Conservation (phyloP, 805 yeast genomes). For the Clavispora santaluciae region DNA sequence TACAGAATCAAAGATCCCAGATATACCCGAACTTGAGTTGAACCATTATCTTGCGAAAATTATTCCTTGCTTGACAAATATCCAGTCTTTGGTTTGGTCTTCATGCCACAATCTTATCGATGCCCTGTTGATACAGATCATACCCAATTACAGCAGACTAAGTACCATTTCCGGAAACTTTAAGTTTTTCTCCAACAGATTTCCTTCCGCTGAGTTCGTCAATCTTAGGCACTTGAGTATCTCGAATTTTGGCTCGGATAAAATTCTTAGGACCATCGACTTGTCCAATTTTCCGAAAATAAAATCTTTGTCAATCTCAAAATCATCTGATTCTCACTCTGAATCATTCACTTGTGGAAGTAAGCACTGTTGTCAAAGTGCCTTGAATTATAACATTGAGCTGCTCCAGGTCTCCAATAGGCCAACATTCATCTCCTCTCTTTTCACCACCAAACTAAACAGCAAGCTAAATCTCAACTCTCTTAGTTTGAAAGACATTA, state of each 20-base stretch:
- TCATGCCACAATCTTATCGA: constrained; percentile 7
- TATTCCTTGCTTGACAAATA: constrained; percentile 6
- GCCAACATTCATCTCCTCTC: constrained; percentile 1
- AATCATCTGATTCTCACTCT: not conserved
- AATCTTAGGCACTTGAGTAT: constrained; percentile 8
- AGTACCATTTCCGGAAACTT: constrained; percentile 11
- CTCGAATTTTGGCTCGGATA: constrained; percentile 6
- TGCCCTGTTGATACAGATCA: constrained; percentile 4
- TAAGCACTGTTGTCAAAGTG: constrained; percentile 6
- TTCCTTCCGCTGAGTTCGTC: not conserved
- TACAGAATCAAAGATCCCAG: constrained; percentile 10
- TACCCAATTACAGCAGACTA: constrained; percentile 7
- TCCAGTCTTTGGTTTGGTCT: constrained; percentile 11
- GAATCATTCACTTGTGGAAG: constrained; percentile 5
- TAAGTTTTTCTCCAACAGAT: not conserved
- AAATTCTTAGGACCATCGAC: constrained; percentile 2
- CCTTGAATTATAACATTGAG: constrained; percentile 4
- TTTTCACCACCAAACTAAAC: not conserved
- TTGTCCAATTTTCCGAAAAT: constrained; percentile 4
- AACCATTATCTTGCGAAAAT: constrained; percentile 2
- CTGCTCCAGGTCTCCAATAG: not conserved
- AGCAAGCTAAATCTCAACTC: constrained; percentile 4
- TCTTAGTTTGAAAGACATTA: constrained; percentile 6
- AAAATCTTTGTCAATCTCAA: constrained; percentile 5
- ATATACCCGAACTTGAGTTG: constrained; percentile 11